Evolutionary conservation across 176 grass and related monocot genomes (phyloP), one percentile per base, ranked within the genome.

Genomic region (Oryza longistaminata): DNA sequence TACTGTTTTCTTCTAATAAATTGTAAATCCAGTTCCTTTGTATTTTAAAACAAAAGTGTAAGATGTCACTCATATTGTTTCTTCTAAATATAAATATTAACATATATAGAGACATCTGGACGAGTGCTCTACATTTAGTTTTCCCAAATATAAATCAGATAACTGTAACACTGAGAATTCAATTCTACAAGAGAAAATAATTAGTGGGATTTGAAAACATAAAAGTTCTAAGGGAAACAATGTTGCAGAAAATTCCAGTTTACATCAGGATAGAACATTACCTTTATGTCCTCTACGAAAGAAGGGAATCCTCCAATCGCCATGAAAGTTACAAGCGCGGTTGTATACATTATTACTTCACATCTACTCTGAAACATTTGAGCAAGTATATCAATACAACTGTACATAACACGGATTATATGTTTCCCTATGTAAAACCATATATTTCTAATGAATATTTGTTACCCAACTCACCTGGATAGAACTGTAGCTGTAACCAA

Each of bases 281-380:
- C 76, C 61, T 76, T 76, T 13, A 84, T 24, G 25, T 88, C 76
- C 44, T 91, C 76, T 21, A 87, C 75, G 3, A 88, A 91, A 29
- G 89, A 91, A 9, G 89, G 89, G 26, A 91, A 91, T 67, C 89
- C 89, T 81, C 85, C 85, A 45, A 88, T 91, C 0, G 89, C 43
- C 89, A 91, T 88, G 53, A 88, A 88, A 12, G 85, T 88, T 29
- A 91, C 35, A 71, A 88, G 76, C 26, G 76, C 76, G 2, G 70
- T 24, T 0, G 76, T 87, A 66, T 88, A 88, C 90, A 91, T 91
- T 64, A 88, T 74, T 25, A 88, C 66, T 62, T 74, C 53, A 81
- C 90, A 87, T 73, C 90, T 84, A 9, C 33, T 42, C 90, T 91
- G 85, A 68, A 88, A 87, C 52, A 50, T 49, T 64, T 19, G 39